phyloP scores from a whole-genome alignment of 129 eudicot species.

The Gnaphalium uliginosum region DNA sequence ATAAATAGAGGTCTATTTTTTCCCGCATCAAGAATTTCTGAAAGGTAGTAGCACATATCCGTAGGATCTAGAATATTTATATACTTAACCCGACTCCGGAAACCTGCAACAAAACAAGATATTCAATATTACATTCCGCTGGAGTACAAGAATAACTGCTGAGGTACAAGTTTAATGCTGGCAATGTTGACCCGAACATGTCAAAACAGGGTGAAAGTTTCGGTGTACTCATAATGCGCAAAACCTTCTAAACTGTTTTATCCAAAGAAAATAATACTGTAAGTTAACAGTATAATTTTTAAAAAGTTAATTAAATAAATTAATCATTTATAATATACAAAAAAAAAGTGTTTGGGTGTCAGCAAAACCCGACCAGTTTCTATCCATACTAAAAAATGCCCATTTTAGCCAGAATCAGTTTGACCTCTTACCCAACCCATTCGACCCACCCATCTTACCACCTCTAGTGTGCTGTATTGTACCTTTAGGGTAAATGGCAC shows the following conservation, averaged over 20 bases:
- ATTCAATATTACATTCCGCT: conserved; percentile 20
- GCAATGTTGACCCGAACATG: not conserved
- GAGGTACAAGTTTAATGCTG: not conserved
- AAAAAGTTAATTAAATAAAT: too few species aligned
- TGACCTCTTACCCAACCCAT: not conserved
- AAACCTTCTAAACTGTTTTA: too few species aligned
- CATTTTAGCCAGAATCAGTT: not conserved
- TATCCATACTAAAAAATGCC: too few species aligned
- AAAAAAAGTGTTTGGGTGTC: too few species aligned
- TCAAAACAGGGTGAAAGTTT: too few species aligned
- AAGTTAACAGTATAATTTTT: too few species aligned
- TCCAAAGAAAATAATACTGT: too few species aligned
- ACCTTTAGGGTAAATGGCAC: conserved; percentile 96
- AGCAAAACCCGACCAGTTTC: too few species aligned
- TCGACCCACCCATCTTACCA: not conserved
- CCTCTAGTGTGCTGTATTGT: conserved; percentile 15
- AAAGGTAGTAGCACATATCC: conserved; percentile 69
- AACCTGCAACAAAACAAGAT: conserved; percentile 57
- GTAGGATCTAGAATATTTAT: conserved; percentile 78
- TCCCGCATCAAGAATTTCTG: conserved; percentile 84
- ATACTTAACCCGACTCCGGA: conserved; percentile 87
- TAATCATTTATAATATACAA: too few species aligned
- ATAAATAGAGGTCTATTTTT: conserved; percentile 74
- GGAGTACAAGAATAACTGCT: conserved; percentile 5
- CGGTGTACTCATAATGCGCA: too few species aligned